Base-by-base conservation (phyloP, 257 asterid genomes). In the Penstemon davidsonii region DNA sequence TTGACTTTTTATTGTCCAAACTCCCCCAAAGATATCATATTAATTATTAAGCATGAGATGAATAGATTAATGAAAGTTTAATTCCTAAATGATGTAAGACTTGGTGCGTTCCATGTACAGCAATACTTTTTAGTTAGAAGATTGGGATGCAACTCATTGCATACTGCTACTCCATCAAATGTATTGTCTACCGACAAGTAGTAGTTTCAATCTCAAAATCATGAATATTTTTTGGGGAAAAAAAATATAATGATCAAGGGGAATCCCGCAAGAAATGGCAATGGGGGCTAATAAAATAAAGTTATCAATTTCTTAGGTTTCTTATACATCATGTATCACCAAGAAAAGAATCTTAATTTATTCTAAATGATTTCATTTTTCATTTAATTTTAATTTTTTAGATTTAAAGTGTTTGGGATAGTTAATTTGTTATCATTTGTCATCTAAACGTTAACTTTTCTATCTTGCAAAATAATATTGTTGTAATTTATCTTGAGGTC, bases 231-330 rank as follows among this genome's bases (percentile, higher is more conserved):
- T 42, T 5, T 1, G 39, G 33, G 7, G 6, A n/a, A 50, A 12
- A 50, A 7, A 50, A 3, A 51, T 1, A 53, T 5, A 5, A 19
- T 18, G 12, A 55, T 55, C 18, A 4, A 62, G 12, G 40, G 11
- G 69, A 36, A 40, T 49, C 55, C n/a, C 58, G 59, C 38, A 7
- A 59, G 45, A 37, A 38, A 59, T 59, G 47, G 62, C 7, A 47
- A 12, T n/a, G 47, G 15, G 25, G 19, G 33, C 9, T 5, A 59
- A 4, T 58, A 58, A 5, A 38, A 45, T 64, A 25, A 25, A 1
- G 33, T 49, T 9, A 12, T 8, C 2, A 13, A 10, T 12, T 49
- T 64, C 51, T 4, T 19, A 9, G 7, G 47, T 64, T 11, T 64
- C 49, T 55, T 55, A 41, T 55, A 55, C 42, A 19, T 55, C 60